Percentiles rank a stretch among this genome's conserved stretches.
Conservation (phyloP, 73 alveolate genomes). For the Effrenium voratum region DNA sequence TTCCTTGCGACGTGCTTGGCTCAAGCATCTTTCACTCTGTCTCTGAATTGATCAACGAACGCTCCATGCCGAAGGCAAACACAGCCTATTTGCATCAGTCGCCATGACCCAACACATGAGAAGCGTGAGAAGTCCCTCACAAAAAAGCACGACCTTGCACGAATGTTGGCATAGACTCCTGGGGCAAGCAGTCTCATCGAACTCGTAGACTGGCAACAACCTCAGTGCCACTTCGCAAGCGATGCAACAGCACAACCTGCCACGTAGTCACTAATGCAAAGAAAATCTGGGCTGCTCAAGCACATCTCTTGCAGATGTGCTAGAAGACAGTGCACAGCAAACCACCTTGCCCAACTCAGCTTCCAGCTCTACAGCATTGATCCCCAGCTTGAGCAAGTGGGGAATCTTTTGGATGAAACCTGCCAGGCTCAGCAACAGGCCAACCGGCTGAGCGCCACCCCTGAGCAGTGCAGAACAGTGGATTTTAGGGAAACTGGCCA, state of each 20-base stretch:
- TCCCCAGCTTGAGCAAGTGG: slow-evolving; percentile 66
- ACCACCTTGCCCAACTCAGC: not conserved
- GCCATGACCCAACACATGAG: too few relatives aligned
- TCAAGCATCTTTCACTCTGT: too few relatives aligned
- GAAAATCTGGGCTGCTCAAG: not conserved
- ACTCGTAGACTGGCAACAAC: slow-evolving; percentile 85
- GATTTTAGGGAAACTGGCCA: not conserved
- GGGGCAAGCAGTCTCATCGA: slow-evolving; percentile 92
- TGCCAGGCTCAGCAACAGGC: not conserved
- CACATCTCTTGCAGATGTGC: not conserved
- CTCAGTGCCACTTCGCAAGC: not conserved
- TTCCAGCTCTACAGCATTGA: slow-evolving; percentile 69
- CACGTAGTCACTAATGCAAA: not conserved
- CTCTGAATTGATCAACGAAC: too few relatives aligned
- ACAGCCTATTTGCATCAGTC: too few relatives aligned
- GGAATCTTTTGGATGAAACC: slow-evolving; percentile 92
- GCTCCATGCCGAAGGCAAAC: too few relatives aligned
- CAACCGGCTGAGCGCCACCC: not conserved
- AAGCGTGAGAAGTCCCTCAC: too few relatives aligned
- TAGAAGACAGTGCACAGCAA: not conserved
- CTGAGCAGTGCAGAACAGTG: too few relatives aligned
- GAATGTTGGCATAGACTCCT: not conserved
- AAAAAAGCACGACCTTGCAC: not conserved
- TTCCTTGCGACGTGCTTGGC: slow-evolving; percentile 2
- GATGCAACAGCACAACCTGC: not conserved